Conservation (phyloP, 2,329 filamentous ascomycete species). For the Cladosporium sp. region DNA sequence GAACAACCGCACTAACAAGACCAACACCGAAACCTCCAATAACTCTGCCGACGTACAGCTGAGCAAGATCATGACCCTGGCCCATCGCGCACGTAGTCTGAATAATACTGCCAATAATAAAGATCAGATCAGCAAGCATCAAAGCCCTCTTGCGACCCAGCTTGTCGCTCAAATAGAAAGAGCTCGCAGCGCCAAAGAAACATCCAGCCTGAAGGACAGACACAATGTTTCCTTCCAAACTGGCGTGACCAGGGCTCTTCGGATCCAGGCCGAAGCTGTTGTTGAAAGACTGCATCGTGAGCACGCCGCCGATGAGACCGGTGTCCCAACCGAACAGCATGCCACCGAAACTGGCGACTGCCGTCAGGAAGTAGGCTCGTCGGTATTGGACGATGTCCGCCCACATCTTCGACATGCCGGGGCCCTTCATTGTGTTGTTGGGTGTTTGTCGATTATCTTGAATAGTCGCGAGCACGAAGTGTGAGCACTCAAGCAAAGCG, state of each 20-base stretch:
- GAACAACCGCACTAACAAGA: constrained; percentile 44
- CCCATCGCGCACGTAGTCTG: constrained; percentile 42
- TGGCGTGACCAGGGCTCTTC: constrained; percentile 37
- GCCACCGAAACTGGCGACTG: constrained; percentile 44
- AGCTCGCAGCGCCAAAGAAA: constrained; percentile 46
- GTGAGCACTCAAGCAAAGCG: not conserved
- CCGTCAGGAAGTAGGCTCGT: constrained; percentile 43
- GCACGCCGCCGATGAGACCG: constrained; percentile 38
- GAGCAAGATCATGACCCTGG: constrained; percentile 36
- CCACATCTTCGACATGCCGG: constrained; percentile 38
- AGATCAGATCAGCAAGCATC: constrained; percentile 45
- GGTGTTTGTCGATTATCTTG: not conserved
- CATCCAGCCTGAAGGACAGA: constrained; percentile 47
- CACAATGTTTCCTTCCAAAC: constrained; percentile 47
- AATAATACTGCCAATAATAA: constrained; percentile 44
- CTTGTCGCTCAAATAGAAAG: constrained; percentile 45
- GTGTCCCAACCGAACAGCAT: constrained; percentile 30
- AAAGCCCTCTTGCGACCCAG: constrained; percentile 44
- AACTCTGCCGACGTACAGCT: constrained; percentile 45
- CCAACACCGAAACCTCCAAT: constrained; percentile 49
- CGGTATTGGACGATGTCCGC: constrained; percentile 43
- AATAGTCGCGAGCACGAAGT: not conserved
- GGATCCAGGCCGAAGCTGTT: constrained; percentile 42
- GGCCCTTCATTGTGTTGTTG: constrained; percentile 34
- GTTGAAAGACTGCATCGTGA: constrained; percentile 47